These are phyloP conservation scores for Mollisia scopiformis DNA, from an alignment of 2,329 filamentous ascomycete species.

Conservation along the genomic window DNA sequence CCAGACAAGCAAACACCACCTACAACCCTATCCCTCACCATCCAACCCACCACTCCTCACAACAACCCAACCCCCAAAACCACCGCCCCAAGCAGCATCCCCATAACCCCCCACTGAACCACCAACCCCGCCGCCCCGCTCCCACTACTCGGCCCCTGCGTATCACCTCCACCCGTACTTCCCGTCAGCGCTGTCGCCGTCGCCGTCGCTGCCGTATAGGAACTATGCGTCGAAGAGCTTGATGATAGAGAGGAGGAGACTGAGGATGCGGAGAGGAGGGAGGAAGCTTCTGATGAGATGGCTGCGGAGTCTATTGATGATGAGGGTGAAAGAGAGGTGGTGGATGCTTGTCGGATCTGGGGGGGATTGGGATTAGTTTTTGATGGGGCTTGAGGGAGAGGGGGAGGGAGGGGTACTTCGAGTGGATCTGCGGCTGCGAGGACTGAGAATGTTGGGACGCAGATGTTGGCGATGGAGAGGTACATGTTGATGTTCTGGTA, in stretches of 20 bases:
- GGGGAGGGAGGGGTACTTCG: neutral
- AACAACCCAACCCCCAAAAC: neutral
- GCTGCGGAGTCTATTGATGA: neutral
- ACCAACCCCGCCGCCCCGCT: neutral
- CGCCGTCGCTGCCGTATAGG: neutral
- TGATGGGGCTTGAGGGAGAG: neutral
- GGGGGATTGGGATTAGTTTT: neutral
- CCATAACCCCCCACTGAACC: neutral
- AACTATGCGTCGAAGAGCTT: neutral
- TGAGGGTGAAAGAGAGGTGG: neutral
- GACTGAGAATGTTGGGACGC: neutral
- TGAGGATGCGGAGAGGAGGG: neutral
- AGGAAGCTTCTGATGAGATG: neutral
- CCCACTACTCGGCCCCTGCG: neutral
- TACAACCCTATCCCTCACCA: neutral
- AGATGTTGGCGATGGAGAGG: neutral
- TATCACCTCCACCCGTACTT: neutral
- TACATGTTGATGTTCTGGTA: neutral
- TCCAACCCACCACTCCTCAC: neutral
- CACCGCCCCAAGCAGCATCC: neutral
- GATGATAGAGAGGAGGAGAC: neutral
- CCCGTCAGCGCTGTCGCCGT: neutral
- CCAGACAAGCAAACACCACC: neutral
- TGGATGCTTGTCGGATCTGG: neutral
- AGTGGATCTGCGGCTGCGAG: neutral